These are phyloP conservation scores for Curvularia eragrostidis DNA, from an alignment of 2,329 filamentous ascomycete species.

Conservation along the genomic window DNA sequence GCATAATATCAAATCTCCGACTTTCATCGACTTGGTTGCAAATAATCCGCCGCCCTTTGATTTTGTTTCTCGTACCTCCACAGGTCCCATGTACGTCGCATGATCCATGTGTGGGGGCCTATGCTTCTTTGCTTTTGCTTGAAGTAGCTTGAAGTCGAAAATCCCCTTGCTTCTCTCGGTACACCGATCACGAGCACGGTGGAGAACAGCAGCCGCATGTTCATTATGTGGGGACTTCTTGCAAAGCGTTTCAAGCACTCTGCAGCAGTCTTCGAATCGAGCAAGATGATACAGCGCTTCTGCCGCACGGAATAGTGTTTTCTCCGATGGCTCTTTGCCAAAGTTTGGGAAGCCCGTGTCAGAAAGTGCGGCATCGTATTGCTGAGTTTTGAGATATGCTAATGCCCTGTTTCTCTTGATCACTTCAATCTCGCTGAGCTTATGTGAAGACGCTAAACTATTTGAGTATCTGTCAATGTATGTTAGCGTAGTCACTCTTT, in stretches of 20 bases:
- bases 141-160: conserved; percentile 49
- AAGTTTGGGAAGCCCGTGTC: conserved; percentile 35
- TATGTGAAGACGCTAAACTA: conserved; percentile 17
- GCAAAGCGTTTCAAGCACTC: conserved; percentile 44
- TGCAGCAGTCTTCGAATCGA: conserved; percentile 46
- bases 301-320: conserved; percentile 53
- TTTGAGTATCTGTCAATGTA: conserved; percentile 50
- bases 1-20: conserved; percentile 43
- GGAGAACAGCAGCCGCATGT: conserved; percentile 34
- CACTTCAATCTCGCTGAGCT: conserved; percentile 40
- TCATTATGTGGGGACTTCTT: conserved; percentile 34
- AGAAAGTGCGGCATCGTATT: conserved; percentile 47
- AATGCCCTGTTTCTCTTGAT: conserved; percentile 50
- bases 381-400: conserved; percentile 40
- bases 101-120: conserved; percentile 53
- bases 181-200: conserved; percentile 26
- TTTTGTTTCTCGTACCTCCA: conserved; percentile 50
- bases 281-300: conserved; percentile 54
- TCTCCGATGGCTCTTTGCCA: conserved; percentile 43
- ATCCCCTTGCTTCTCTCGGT: conserved; percentile 49
- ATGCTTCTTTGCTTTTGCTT: conserved; percentile 49
- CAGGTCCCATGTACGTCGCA: conserved; percentile 55
- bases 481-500: neutral
- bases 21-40: conserved; percentile 53
- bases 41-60: conserved; percentile 60